Evolutionary conservation across 768 basidiomycete genomes (phyloP).

Genomic region (Cystoderma amianthinum): DNA sequence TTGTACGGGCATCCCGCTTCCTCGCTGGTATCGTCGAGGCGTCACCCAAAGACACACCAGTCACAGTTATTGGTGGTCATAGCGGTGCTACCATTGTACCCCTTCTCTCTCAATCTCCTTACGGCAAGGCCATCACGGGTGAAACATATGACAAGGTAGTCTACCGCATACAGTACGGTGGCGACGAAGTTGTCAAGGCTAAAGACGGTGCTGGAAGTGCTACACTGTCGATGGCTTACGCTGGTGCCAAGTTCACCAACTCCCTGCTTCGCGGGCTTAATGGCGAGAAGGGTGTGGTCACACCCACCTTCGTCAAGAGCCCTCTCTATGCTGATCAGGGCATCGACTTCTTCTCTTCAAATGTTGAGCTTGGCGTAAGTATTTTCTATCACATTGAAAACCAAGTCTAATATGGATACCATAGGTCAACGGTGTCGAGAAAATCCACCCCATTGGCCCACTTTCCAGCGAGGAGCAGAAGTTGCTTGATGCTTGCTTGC

Average conservation of each 20-base stretch:
- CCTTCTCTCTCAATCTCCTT: constrained; percentile 74
- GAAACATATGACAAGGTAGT: constrained; percentile 76
- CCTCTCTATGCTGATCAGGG: constrained; percentile 80
- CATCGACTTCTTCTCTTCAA: constrained; percentile 91
- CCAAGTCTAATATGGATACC: constrained; percentile 9
- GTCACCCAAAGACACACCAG: constrained; percentile 56
- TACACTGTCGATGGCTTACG: constrained; percentile 92
- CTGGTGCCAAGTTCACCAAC: constrained; percentile 87
- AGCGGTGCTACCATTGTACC: constrained; percentile 97
- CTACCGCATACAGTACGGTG: constrained; percentile 93
- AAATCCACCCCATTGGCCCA: constrained; percentile 80
- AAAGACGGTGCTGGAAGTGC: constrained; percentile 95
- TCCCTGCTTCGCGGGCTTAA: constrained; percentile 78
- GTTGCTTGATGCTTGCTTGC: constrained; percentile 80
- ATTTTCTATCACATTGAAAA: constrained; percentile 13
- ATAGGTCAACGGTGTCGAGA: constrained; percentile 82
- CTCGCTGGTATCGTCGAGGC: constrained; percentile 62
- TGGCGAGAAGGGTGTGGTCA: constrained; percentile 83
- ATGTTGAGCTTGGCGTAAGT: constrained; percentile 88
- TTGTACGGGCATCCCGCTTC: constrained; percentile 94
- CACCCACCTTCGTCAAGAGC: constrained; percentile 86
- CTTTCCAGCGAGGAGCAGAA: constrained; percentile 80
- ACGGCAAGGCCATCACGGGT: constrained; percentile 68
- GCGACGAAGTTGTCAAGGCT: constrained; percentile 97
- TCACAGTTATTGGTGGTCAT: constrained; percentile 95